These are phyloP conservation scores for Lithohypha guttulata DNA, from an alignment of 2,329 filamentous ascomycete species.

Conservation along the genomic window DNA sequence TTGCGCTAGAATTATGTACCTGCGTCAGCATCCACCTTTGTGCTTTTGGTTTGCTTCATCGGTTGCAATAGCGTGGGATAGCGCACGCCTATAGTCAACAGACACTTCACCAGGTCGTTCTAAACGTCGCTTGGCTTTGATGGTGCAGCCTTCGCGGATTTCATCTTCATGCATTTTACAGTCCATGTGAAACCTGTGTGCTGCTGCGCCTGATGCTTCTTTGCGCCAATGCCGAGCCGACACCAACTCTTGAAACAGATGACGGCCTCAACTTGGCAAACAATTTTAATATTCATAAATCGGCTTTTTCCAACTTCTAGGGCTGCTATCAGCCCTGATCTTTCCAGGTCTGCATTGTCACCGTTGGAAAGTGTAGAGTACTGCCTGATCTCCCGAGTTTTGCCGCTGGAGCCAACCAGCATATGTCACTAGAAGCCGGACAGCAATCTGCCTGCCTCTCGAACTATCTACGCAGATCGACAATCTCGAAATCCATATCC, in stretches of 20 bases:
- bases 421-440: no score
- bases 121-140: slow-evolving; percentile 1
- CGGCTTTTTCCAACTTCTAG: no score
- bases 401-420: no score
- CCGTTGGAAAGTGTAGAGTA: no score
- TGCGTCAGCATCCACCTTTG: slow-evolving; percentile 5
- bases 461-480: slow-evolving; percentile 51
- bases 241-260: neutral
- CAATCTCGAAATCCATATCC: slow-evolving; percentile 55
- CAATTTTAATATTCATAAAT: no score
- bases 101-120: neutral
- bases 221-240: neutral
- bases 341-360: no score
- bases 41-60: slow-evolving; percentile 1
- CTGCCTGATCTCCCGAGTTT: no score
- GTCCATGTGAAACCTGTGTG: slow-evolving; percentile 7
- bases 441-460: no score
- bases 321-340: no score
- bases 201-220: slow-evolving; percentile 6
- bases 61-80: neutral
- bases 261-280: no score
- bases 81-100: neutral
- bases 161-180: neutral
- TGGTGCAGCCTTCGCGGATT: slow-evolving; percentile 1
- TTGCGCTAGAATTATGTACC: slow-evolving; percentile 3